Evolutionary conservation across 2,329 filamentous ascomycete genomes (phyloP).

Genomic region (Aspergillus brasiliensis): DNA sequence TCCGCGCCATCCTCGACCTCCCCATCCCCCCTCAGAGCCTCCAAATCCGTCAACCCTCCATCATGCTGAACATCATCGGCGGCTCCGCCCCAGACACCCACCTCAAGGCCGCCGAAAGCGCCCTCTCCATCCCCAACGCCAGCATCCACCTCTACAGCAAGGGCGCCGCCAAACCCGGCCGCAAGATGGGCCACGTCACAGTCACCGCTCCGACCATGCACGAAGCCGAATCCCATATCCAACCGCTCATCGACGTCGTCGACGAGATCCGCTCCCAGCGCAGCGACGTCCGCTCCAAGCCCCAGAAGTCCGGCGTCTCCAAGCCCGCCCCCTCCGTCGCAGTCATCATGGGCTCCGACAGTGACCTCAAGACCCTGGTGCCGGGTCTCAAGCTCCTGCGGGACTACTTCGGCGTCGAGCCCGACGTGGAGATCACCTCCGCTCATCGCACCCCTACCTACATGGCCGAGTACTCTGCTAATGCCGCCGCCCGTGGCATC

Average conservation of each 20-base stretch:
- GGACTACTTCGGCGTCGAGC: constrained; percentile 47
- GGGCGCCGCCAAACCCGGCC: constrained; percentile 74
- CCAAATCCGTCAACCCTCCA: constrained; percentile 49
- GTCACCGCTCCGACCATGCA: constrained; percentile 69
- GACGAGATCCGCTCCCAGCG: constrained; percentile 74
- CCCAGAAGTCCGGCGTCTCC: constrained; percentile 32
- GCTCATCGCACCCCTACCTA: constrained; percentile 69
- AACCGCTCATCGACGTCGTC: constrained; percentile 71
- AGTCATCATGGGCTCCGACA: constrained; percentile 54
- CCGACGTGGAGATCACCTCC: constrained; percentile 50
- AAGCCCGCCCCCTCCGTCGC: constrained; percentile 44
- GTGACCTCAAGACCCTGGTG: constrained; percentile 48
- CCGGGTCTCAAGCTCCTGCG: constrained; percentile 48
- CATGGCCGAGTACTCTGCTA: constrained; percentile 68
- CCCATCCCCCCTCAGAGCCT: constrained; percentile 59
- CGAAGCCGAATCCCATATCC: constrained; percentile 67
- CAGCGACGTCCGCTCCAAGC: constrained; percentile 37
- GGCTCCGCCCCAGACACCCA: constrained; percentile 63
- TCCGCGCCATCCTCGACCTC: constrained; percentile 76
- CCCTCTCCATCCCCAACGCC: constrained; percentile 60
- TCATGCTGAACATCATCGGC: constrained; percentile 60
- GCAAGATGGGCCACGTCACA: constrained; percentile 96
- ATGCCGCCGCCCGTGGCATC: constrained; percentile 66
- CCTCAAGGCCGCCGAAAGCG: constrained; percentile 60
- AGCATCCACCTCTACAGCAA: constrained; percentile 91